Conservation (phyloP, 352 stramenopile species). For the Pythium oligandrum region DNA sequence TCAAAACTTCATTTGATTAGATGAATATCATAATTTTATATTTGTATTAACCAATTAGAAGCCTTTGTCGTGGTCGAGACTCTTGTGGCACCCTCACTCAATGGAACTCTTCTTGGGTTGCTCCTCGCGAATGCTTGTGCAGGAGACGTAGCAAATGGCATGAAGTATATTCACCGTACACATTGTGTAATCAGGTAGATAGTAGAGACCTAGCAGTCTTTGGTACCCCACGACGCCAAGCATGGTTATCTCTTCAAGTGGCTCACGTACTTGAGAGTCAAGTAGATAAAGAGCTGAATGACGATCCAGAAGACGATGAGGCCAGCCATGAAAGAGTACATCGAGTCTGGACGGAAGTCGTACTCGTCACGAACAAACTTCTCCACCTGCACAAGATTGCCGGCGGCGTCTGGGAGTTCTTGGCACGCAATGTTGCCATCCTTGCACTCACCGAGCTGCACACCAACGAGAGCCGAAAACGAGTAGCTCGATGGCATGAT, state of each 20-base stretch:
- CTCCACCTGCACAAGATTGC: slow-evolving; percentile 17
- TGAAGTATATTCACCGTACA: too few relatives aligned
- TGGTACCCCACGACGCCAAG: too few relatives aligned
- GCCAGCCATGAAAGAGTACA: slow-evolving; percentile 40
- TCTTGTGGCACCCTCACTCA: too few relatives aligned
- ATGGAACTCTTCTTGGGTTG: too few relatives aligned
- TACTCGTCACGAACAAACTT: slow-evolving; percentile 37
- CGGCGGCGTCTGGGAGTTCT: slow-evolving; percentile 9
- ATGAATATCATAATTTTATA: too few relatives aligned
- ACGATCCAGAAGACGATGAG: slow-evolving; percentile 54
- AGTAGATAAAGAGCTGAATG: slow-evolving; percentile 46
- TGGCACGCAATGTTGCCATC: slow-evolving; percentile 16
- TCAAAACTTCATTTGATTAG: too few relatives aligned
- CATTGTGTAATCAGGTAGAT: too few relatives aligned
- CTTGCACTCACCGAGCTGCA: slow-evolving; percentile 34
- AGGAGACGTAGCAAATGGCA: too few relatives aligned
- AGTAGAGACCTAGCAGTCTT: too few relatives aligned
- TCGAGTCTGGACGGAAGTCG: slow-evolving; percentile 42
- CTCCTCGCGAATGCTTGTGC: too few relatives aligned
- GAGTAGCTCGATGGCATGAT: slow-evolving; percentile 60
- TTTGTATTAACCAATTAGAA: too few relatives aligned
- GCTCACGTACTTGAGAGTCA: slow-evolving; percentile 66
- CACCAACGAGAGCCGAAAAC: slow-evolving; percentile 29
- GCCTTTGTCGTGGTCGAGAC: too few relatives aligned
- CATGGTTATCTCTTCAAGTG: slow-evolving; percentile 53